A percentile compares a stretch with the other conserved stretches of the same genome.
phyloP scores from a whole-genome alignment of 179 eudicot species.

The Patellifolia procumbens region DNA sequence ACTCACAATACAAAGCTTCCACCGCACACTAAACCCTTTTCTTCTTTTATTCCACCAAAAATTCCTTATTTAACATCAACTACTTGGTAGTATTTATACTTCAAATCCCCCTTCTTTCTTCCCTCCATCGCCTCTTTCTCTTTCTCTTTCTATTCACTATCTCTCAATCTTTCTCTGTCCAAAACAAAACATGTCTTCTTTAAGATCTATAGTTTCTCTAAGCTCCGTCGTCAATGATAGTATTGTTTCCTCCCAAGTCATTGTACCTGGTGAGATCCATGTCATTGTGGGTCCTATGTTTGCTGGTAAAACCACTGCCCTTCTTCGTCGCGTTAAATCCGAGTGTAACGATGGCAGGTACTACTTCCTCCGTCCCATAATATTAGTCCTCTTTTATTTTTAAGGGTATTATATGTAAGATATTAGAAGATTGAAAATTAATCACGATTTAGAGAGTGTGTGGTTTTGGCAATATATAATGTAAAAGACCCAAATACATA shows the following conservation, averaged over 20 bases:
- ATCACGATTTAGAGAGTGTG: too few relatives aligned
- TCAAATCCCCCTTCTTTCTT: background rate
- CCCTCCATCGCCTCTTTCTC: background rate
- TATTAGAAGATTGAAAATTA: background rate
- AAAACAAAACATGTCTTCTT: slow-evolving; percentile 8
- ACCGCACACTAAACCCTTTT: slow-evolving; percentile 2
- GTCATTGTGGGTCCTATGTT: slow-evolving; percentile 96
- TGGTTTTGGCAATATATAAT: too few relatives aligned
- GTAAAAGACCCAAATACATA: too few relatives aligned
- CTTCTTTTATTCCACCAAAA: too few relatives aligned
- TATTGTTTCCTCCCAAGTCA: background rate
- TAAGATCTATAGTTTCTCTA: background rate
- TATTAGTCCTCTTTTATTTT: background rate
- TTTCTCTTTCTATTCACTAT: background rate
- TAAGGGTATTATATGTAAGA: too few relatives aligned
- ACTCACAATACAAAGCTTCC: background rate
- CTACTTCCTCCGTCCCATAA: background rate
- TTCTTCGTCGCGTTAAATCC: slow-evolving; percentile 68
- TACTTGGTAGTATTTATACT: slow-evolving; percentile 2
- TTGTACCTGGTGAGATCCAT: slow-evolving; percentile 68
- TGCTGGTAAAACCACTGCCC: slow-evolving; percentile 92
- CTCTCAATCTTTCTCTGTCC: background rate
- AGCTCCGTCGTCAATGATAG: background rate
- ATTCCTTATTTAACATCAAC: too few relatives aligned
- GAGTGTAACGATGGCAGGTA: slow-evolving; percentile 70